Percentiles rank a stretch among this genome's conserved stretches.
Conservation (phyloP, 2,329 filamentous ascomycete genomes). For the Dryadomyces sulphureus region DNA sequence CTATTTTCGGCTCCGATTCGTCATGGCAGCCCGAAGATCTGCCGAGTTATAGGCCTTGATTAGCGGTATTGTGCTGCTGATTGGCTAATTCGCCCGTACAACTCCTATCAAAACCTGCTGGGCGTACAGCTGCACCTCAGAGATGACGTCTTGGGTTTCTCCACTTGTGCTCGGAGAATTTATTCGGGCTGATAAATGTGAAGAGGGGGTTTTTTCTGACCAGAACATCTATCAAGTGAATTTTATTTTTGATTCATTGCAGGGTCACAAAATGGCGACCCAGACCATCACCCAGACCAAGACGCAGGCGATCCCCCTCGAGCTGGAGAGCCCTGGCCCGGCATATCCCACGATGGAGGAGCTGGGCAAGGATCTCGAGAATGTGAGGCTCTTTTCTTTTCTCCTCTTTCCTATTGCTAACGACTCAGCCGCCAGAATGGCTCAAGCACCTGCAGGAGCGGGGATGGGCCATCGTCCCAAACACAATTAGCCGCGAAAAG, state of each 20-base stretch:
- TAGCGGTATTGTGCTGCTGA: no score
- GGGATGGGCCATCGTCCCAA: constrained; percentile 29
- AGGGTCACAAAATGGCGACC: neutral
- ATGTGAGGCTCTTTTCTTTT: neutral
- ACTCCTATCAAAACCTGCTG: neutral
- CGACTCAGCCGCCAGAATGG: constrained; percentile 10
- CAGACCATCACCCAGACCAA: neutral
- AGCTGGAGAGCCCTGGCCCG: neutral
- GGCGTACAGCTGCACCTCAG: neutral
- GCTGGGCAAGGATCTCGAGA: neutral
- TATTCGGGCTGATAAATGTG: no score
- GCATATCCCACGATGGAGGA: neutral
- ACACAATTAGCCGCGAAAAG: constrained; percentile 20
- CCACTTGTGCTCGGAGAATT: no score
- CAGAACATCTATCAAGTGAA: neutral
- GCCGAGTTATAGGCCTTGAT: no score
- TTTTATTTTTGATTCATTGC: neutral
- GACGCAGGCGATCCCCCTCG: neutral
- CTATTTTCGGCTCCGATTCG: no score
- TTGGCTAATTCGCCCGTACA: neutral
- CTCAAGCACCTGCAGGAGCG: constrained; percentile 17
- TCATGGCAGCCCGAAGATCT: no score
- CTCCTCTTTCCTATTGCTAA: neutral
- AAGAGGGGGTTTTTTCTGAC: no score
- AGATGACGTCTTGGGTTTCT: neutral